Evolutionary conservation across 1,139 yeast genomes (phyloP), one percentile per base, ranked within the genome.

Genomic region (Kodamaea alishanica): DNA sequence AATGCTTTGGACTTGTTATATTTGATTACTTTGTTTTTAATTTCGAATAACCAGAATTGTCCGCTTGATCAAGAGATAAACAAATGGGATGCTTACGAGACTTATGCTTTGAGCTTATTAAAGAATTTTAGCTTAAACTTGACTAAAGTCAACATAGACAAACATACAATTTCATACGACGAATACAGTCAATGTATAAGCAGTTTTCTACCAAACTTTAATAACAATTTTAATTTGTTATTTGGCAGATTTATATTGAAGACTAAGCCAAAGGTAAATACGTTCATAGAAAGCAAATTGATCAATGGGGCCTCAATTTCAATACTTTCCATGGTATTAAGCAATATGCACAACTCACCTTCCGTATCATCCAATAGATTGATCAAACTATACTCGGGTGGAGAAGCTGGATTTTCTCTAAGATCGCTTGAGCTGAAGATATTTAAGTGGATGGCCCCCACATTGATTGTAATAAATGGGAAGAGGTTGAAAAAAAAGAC

Each of bases 391-490:
- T 90, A 83, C 52, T 69, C 77, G 9, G 97, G 95, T 0, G 68
- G 89, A 5, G 78, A 76, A 35, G 72, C 81, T 20, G 97, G 97
- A 1, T 90, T 85, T 54, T 86, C 96, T 0, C 84, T 90, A 72
- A 66, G 95, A 32, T 84, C 96, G 0, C 73, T 90, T 43, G 96
- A 90, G 59, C 76, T 83, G 45, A 87, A 84, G 49, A 86, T 84
- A 0, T 82, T 87, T 65, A 87, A 88, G 54, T 90, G 97, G 96
- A 80, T 77, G 49, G 95, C 96, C 0, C 96, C 96, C 0, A 79
- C 96, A 0, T 56, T 88, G 2, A 48, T 90, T 8, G 47, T 90
- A 0, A 70, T 90, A 0, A 74, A 79, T 4, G 97, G 97, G 0
- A 73, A 69, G 48, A 54, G 80, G 32, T 59, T 83, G 26, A 57